Percentiles rank a stretch among this genome's conserved stretches.
phyloP scores from a whole-genome alignment of 1,284 basidiomycete genomes.

The Earliella scabrosa region DNA sequence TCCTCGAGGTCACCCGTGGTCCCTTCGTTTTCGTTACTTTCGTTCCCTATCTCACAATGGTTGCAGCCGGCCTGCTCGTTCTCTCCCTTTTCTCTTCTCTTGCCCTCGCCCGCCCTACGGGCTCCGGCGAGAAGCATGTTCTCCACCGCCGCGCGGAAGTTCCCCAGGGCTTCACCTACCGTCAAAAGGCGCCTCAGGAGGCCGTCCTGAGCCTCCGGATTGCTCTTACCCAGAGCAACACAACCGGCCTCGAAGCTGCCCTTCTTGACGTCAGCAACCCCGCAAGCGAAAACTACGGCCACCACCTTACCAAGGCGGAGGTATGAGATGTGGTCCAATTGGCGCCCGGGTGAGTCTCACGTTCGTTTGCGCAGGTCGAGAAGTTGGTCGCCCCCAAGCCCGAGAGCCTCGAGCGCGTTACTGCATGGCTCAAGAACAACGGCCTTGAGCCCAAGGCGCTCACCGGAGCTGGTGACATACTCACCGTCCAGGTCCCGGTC shows the following conservation, averaged over 20 bases:
- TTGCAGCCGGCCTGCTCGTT: constrained; percentile 29
- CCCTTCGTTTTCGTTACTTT: constrained; percentile 23
- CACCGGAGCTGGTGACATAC: constrained; percentile 31
- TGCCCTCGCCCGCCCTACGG: constrained; percentile 23
- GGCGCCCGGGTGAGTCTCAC: constrained; percentile 2
- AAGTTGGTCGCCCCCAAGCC: constrained; percentile 39
- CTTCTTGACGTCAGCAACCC: constrained; percentile 32
- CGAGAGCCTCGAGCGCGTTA: constrained; percentile 40
- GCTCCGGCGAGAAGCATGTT: constrained; percentile 46
- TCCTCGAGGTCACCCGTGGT: constrained; percentile 56
- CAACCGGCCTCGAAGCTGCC: constrained; percentile 25
- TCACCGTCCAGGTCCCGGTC: constrained; percentile 28
- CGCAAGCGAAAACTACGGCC: constrained; percentile 24
- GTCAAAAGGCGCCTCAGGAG: constrained; percentile 22
- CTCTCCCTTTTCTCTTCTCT: constrained; percentile 27
- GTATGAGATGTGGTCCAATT: not conserved
- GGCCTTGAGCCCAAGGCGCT: constrained; percentile 35
- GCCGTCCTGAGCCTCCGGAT: constrained; percentile 28
- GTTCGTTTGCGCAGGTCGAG: constrained; percentile 40
- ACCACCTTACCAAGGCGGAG: constrained; percentile 24
- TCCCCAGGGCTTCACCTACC: constrained; percentile 26
- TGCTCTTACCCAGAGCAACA: constrained; percentile 31
- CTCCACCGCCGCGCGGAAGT: constrained; percentile 21
- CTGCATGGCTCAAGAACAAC: constrained; percentile 41
- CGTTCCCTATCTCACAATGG: constrained; percentile 27